Conservation (phyloP, 1,284 basidiomycete genomes). For the Ustilago hordei region DNA sequence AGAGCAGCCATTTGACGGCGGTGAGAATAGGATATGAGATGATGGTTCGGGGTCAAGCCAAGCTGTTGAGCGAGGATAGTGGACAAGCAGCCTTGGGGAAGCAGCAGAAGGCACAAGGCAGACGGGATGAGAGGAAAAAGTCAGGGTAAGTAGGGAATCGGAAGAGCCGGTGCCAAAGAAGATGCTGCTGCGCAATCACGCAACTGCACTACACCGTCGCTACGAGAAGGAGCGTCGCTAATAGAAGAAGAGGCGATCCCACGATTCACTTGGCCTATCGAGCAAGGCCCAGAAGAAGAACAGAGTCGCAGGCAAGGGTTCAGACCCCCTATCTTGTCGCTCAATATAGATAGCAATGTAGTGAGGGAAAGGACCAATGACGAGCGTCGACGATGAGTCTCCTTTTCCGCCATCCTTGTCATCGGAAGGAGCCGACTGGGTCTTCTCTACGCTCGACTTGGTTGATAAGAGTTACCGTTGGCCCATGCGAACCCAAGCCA, state of each 20-base stretch:
- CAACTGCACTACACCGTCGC: background rate
- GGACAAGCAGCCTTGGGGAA: background rate
- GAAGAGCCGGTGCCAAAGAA: background rate
- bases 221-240: background rate
- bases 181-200: slow-evolving; percentile 1
- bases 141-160: background rate
- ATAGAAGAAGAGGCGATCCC: slow-evolving; percentile 1
- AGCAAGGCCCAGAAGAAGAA: background rate
- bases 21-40: background rate
- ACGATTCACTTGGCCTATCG: slow-evolving; percentile 6
- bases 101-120: background rate
- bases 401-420: background rate
- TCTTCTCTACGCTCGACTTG: background rate
- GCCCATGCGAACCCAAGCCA: background rate
- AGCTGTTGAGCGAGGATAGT: background rate
- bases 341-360: background rate
- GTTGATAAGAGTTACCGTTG: background rate
- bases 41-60: background rate
- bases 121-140: background rate
- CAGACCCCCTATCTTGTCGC: too few species aligned
- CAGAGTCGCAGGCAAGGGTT: background rate
- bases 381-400: background rate
- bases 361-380: background rate
- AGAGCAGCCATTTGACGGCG: background rate
- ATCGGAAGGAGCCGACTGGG: background rate